Evolutionary conservation across 192 early-diverging fungal species (phyloP).

Genomic region (Coemansia sp.): DNA sequence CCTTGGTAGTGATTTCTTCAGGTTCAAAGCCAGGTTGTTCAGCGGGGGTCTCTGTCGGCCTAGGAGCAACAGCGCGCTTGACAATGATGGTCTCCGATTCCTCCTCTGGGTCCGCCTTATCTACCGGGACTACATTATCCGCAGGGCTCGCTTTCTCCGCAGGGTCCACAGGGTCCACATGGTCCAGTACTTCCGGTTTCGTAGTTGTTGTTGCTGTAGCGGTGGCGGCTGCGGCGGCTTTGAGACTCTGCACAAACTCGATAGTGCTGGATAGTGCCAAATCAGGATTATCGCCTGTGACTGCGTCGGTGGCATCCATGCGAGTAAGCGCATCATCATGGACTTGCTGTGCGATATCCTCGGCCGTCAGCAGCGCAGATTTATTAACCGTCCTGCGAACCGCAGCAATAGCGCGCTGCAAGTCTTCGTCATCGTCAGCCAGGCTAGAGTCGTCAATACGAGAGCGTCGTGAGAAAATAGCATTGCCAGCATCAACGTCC

Average conservation of each 20-base stretch:
- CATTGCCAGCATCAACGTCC: conserved; percentile 3
- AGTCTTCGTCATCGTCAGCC: conserved; percentile 94
- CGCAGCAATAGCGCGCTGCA: conserved; percentile 80
- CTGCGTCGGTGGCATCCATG: conserved; percentile 39
- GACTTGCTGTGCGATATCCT: conserved; percentile 17
- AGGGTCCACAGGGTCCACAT: neutral
- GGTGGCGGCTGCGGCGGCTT: conserved; percentile 18
- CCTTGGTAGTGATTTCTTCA: conserved; percentile 23
- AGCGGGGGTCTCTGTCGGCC: neutral
- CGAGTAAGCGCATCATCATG: conserved; percentile 22
- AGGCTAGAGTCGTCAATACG: conserved; percentile 57
- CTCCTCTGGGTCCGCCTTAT: neutral
- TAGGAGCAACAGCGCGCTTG: neutral
- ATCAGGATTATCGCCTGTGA: neutral
- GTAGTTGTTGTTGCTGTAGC: neutral
- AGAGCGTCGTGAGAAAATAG: conserved; percentile 8
- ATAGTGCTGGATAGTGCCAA: conserved; percentile 84
- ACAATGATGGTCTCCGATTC: conserved; percentile 13
- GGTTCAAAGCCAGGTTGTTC: neutral
- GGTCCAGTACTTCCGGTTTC: neutral
- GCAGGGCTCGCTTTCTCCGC: neutral
- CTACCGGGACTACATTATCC: neutral
- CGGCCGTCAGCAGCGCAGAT: conserved; percentile 28
- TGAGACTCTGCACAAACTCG: conserved; percentile 79
- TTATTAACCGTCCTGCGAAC: conserved; percentile 58